Conservation (phyloP, 2,329 filamentous ascomycete species). For the Arthrobotrys pseudoclavata region DNA sequence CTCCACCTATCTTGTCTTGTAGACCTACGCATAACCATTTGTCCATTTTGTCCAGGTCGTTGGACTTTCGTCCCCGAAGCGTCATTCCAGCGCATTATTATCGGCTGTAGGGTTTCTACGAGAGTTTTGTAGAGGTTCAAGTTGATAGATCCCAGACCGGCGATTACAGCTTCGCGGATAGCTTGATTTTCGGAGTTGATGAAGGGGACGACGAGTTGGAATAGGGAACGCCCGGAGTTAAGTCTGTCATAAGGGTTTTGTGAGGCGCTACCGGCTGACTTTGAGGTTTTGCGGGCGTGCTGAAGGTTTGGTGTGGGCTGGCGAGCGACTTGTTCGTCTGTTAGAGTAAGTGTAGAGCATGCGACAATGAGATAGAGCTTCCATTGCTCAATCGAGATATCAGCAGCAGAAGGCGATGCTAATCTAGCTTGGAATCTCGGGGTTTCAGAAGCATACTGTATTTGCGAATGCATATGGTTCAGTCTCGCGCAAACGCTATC, state of each 20-base stretch:
- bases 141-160: conserved; percentile 94
- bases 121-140: conserved; percentile 91
- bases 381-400: conserved; percentile 95
- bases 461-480: conserved; percentile 89
- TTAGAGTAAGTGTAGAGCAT: conserved; percentile 84
- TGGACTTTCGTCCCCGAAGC: conserved; percentile 89
- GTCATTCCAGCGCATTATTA: conserved; percentile 75
- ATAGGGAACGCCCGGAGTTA: conserved; percentile 87
- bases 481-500: conserved; percentile 94
- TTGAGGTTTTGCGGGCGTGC: conserved; percentile 85
- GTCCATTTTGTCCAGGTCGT: conserved; percentile 72
- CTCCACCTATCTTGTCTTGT: conserved; percentile 86
- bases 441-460: conserved; percentile 82
- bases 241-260: conserved; percentile 74
- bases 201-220: conserved; percentile 90
- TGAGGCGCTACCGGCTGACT: conserved; percentile 75
- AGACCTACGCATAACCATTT: conserved; percentile 77
- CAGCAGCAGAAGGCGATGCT: conserved; percentile 69
- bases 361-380: conserved; percentile 97
- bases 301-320: conserved; percentile 74
- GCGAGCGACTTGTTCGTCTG: conserved; percentile 77
- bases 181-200: conserved; percentile 83
- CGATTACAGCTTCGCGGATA: conserved; percentile 89
- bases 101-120: conserved; percentile 88
- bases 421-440: conserved; percentile 67